phyloP scores from a whole-genome alignment of 78 protist species.

The Planoprotostelium fungivorum region DNA sequence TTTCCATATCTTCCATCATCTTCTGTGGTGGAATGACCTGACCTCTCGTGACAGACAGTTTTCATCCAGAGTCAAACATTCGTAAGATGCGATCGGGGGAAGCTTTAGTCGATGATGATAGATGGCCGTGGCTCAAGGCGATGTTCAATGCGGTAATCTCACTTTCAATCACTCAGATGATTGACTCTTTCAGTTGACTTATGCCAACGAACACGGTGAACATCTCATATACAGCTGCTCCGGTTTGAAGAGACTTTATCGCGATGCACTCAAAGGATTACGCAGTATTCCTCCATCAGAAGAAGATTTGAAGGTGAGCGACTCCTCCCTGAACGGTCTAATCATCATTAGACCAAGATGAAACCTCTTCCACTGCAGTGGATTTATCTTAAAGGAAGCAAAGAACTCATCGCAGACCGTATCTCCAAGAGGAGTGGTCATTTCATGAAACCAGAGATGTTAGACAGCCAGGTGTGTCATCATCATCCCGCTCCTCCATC shows the following conservation, averaged over 20 bases:
- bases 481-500: too few relatives aligned
- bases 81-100: background rate
- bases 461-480: background rate
- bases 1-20: background rate
- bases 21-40: background rate
- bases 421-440: background rate
- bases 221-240: background rate
- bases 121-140: background rate
- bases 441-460: background rate
- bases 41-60: background rate
- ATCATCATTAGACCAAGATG: background rate
- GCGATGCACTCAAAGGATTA: background rate
- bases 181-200: background rate
- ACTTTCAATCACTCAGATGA: background rate
- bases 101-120: background rate
- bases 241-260: background rate
- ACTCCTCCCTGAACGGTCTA: background rate
- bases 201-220: background rate
- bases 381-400: background rate
- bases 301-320: background rate
- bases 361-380: background rate
- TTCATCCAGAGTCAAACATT: background rate
- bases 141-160: background rate
- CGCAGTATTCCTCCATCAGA: background rate
- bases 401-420: background rate